Base-by-base conservation (phyloP, 371 early-diverging fungal genomes). In the Mucor lusitanicus region DNA sequence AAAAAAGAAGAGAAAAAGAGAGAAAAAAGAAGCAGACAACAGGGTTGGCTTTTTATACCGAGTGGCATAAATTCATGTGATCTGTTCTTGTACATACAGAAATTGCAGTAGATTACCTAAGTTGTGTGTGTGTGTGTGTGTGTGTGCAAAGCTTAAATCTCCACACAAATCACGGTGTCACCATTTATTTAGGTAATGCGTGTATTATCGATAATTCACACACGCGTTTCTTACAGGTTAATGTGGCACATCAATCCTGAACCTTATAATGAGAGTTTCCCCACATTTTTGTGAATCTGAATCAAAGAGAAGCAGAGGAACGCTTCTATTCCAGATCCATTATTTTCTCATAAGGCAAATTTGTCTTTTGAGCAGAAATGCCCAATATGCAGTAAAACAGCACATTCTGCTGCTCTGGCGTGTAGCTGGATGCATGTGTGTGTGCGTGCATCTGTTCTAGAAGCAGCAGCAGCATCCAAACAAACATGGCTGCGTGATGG, bases 201-300 rank as follows among this genome's bases (percentile, higher is more conserved):
- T 30, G 3, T n/a, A n/a, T n/a, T n/a, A n/a, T n/a, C n/a, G 4
- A n/a, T 32, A 28, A 61, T 48, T 61, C 61, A 61, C 61, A 61
- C 61, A 48, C 44, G 8, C 8, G 8, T 33, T 33, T 33, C 33
- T 33, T 33, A 8, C 33, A 33, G 8, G n/a, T 11, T 28, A 5
- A 27, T 59, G 59, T 59, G 37, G 37, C 42, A 59, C 59, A 37
- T 25, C 37, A 59, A 59, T 59, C 59, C 59, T 25, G 25, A 59
- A 55, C 56, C 56, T 32, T 55, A 48, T 48, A 32, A 32, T n/a
- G 11, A 50, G 23, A n/a, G n/a, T n/a, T n/a, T 50, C 25, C 25
- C 50, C 50, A 23, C 50, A 50, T 12, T 25, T 50, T 50, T 50
- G 23, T 50, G 13, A 50, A 50, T 50, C 50, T 50, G 50, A 50